These are phyloP conservation scores for Colletotrichum spaethianum DNA, from an alignment of 2,329 filamentous ascomycete genomes.

Conservation along the genomic window DNA sequence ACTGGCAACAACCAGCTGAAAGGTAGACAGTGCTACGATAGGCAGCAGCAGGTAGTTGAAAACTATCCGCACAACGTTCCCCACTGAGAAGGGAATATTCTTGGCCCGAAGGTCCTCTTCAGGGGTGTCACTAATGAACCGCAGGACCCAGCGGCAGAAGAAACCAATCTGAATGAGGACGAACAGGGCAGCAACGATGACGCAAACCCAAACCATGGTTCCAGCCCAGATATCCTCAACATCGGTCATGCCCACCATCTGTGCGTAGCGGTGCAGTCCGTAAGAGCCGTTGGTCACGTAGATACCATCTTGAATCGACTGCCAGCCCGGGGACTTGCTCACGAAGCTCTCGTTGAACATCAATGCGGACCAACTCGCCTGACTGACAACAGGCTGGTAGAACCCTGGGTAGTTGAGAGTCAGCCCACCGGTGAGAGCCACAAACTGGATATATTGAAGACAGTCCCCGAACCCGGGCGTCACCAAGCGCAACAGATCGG, in stretches of 20 bases:
- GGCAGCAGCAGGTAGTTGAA: conserved; percentile 95
- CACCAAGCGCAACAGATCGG: conserved; percentile 90
- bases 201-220: conserved; percentile 91
- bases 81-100: conserved; percentile 88
- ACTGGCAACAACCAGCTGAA: conserved; percentile 85
- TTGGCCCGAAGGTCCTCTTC: conserved; percentile 93
- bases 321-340: conserved; percentile 74
- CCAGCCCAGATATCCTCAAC: conserved; percentile 91
- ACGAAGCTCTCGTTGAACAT: conserved; percentile 96
- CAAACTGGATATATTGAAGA: conserved; percentile 95
- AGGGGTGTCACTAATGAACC: conserved; percentile 77
- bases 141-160: conserved; percentile 81
- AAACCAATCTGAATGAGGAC: conserved; percentile 84
- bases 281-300: conserved; percentile 85
- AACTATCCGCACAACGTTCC: conserved; percentile 85
- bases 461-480: conserved; percentile 98
- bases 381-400: conserved; percentile 92
- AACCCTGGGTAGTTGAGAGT: conserved; percentile 93
- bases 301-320: conserved; percentile 85
- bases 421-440: conserved; percentile 88
- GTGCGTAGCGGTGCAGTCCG: conserved; percentile 83
- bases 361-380: conserved; percentile 88
- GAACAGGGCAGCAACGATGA: conserved; percentile 78
- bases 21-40: conserved; percentile 88
- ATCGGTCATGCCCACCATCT: conserved; percentile 84